A percentile compares a stretch with the other conserved stretches of the same genome.
Conservation (phyloP, 768 basidiomycete genomes). For the Clathrus columnatus region DNA sequence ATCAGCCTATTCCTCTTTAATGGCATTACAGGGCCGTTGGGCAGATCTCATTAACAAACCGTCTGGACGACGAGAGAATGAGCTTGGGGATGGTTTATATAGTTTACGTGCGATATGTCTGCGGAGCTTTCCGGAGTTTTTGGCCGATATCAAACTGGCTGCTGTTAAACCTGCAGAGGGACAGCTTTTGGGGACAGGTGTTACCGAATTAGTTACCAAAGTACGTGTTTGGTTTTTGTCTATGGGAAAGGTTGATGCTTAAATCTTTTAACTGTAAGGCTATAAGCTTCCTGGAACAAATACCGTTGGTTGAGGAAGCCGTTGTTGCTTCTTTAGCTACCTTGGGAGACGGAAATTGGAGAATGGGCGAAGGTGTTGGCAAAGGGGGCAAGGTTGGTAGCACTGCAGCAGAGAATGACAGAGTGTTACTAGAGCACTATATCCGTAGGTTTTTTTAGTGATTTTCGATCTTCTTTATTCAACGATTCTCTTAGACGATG, state of each 20-base stretch:
- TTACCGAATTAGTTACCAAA: constrained; percentile 46
- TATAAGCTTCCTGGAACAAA: constrained; percentile 54
- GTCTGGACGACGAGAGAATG: constrained; percentile 44
- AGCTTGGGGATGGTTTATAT: constrained; percentile 62
- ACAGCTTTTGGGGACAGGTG: constrained; percentile 52
- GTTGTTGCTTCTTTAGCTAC: constrained; percentile 56
- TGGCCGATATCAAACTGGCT: constrained; percentile 69
- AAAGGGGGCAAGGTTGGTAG: constrained; percentile 38
- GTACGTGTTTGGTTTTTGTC: constrained; percentile 13
- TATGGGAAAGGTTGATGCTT: not conserved
- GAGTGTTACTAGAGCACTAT: constrained; percentile 64
- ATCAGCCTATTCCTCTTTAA: constrained; percentile 52
- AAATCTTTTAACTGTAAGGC: constrained; percentile 36
- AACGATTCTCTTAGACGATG: constrained; percentile 44
- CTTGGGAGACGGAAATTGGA: constrained; percentile 86
- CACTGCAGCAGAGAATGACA: constrained; percentile 35
- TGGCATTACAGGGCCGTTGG: constrained; percentile 50
- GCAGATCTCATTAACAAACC: constrained; percentile 52
- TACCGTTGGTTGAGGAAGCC: constrained; percentile 63
- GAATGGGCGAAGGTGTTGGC: constrained; percentile 77
- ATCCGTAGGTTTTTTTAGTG: constrained; percentile 38
- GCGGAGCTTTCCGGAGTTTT: constrained; percentile 75
- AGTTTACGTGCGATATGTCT: constrained; percentile 60
- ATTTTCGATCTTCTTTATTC: not conserved
- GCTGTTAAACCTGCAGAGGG: constrained; percentile 38